Evolutionary conservation across 345 rosid species (phyloP).

Genomic region (Atalantia buxifolia): DNA sequence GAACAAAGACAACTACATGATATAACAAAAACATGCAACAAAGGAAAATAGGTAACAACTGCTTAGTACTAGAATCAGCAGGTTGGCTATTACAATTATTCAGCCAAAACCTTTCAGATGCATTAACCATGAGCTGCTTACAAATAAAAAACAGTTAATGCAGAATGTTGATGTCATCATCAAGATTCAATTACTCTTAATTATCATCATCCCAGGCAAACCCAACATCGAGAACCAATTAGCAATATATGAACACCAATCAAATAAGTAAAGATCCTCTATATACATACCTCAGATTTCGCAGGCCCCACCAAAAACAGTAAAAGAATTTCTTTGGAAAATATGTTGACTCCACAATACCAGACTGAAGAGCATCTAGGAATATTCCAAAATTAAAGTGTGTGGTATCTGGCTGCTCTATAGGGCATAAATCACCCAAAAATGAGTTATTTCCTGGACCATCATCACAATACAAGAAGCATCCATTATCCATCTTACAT

Average conservation of each 20-base stretch:
- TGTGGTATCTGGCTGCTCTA: conserved; percentile 40
- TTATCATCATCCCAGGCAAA: neutral
- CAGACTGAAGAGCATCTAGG: conserved; percentile 51
- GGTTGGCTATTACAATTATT: neutral
- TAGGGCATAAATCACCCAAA: conserved; percentile 45
- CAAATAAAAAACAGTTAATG: neutral
- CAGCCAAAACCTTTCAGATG: neutral
- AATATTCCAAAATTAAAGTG: conserved; percentile 67
- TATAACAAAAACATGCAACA: neutral
- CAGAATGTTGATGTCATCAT: neutral
- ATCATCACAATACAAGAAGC: conserved; percentile 50
- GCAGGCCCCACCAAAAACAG: conserved; percentile 88
- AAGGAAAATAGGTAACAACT: neutral
- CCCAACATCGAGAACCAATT: neutral
- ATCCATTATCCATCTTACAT: conserved; percentile 28
- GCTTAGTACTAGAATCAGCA: neutral
- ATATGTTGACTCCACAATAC: conserved; percentile 56
- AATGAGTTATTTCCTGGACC: neutral
- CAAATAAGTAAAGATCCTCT: neutral
- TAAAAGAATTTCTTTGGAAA: conserved; percentile 66
- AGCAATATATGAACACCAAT: neutral
- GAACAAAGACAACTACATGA: neutral
- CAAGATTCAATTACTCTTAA: neutral
- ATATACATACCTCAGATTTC: conserved; percentile 55
- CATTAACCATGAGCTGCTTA: neutral